Base-by-base conservation (phyloP, 1,139 yeast genomes). In the Oligophagozyma castellii region DNA sequence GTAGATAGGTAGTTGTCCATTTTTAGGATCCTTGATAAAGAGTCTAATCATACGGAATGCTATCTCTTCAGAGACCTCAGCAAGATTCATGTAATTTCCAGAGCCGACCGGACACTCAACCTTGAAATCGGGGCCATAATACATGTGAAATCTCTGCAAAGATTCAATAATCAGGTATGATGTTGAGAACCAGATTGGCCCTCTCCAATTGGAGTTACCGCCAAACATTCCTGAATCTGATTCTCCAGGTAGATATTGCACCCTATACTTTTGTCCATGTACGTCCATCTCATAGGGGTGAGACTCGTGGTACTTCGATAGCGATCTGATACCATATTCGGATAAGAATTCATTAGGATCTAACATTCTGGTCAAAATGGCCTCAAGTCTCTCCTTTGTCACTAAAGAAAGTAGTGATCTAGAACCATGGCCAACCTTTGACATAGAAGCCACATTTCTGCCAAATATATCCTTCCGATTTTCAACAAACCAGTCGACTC, bases 131-230 rank as follows among this genome's bases (percentile, higher is more conserved):
- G 86, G 75, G 8, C 95, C 95, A 51, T 83, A 83, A 61, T 83
- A 84, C 53, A 84, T 62, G 56, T 76, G 81, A 54, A 81, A 83
- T 43, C 94, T 65, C 53, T 84, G 92, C 44, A 84, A 62, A 0
- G 93, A 74, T 58, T 84, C 95, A 34, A 84, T 83, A 29, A 84
- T 60, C 40, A 84, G 60, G 55, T 83, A 83, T 48, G 79, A 84
- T 8, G 81, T 80, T 13, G 95, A 94, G 63, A 83, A 81, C 95
- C 95, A 84, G 47, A 84, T 81, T 12, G 95, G 95, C 4, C 95
- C 95, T 54, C 95, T 67, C 95, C 95, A 84, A 55, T 83, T 83
- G 19, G 94, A 81, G 52, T 84, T 84, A 37, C 95, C 95, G 31
- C 95, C 95, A 65, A 84, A 84, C 69, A 84, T 68, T 4, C 94